Evolutionary conservation across 345 rosid species (phyloP).

Genomic region (Salix purpurea): DNA sequence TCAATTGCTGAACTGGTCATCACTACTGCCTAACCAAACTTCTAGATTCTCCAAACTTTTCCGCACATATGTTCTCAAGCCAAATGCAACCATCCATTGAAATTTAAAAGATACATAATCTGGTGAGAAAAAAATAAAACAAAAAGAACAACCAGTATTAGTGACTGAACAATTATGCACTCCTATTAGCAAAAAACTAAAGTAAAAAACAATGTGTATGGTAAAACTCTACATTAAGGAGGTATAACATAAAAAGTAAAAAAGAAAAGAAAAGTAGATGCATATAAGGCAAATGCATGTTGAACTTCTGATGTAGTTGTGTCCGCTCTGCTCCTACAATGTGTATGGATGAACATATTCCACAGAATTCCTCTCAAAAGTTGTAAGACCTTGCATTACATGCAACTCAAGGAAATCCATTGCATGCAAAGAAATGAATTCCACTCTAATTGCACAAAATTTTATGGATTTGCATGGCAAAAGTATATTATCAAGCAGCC

Average conservation of each 20-base stretch:
- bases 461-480: not conserved
- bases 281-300: not conserved
- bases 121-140: constrained; percentile 1
- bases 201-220: too few species aligned
- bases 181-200: not conserved
- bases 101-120: not conserved
- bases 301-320: not conserved
- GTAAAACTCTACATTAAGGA: not conserved
- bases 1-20: constrained; percentile 34
- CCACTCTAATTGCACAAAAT: not conserved
- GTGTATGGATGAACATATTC: not conserved
- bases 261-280: not conserved
- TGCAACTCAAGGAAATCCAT: not conserved
- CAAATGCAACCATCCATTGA: not conserved
- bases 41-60: not conserved
- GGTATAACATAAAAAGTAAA: not conserved
- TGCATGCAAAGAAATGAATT: not conserved
- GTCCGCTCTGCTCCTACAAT: not conserved
- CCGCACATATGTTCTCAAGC: not conserved
- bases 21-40: constrained; percentile 18
- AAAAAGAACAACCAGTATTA: not conserved
- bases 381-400: not conserved
- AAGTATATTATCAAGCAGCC: too few species aligned
- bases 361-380: not conserved
- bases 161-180: not conserved